Conservation (phyloP, 1,139 yeast genomes). For the Suhomyces yuchorum region DNA sequence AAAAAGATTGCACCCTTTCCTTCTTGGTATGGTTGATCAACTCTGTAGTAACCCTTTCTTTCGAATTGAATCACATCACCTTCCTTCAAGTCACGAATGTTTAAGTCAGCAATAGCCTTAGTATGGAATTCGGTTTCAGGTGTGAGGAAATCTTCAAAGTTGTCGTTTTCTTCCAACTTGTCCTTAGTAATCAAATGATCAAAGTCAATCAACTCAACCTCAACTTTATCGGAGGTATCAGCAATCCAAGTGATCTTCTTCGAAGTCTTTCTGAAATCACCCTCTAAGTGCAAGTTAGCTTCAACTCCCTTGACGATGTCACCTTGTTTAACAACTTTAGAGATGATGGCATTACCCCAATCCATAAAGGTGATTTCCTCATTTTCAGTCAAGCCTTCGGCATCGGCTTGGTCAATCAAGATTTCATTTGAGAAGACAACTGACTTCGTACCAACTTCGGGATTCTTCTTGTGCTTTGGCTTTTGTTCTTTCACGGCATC, state of each 20-base stretch:
- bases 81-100: constrained; percentile 70
- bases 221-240: constrained; percentile 67
- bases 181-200: constrained; percentile 96
- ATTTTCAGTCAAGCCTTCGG: constrained; percentile 63
- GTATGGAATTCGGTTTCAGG: constrained; percentile 85
- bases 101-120: constrained; percentile 77
- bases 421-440: constrained; percentile 67
- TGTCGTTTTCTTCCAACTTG: constrained; percentile 92
- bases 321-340: constrained; percentile 61
- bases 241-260: constrained; percentile 97
- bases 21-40: constrained; percentile 63
- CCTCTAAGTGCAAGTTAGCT: constrained; percentile 86
- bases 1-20: constrained; percentile 77
- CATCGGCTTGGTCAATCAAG: constrained; percentile 89
- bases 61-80: constrained; percentile 94
- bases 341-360: constrained; percentile 94
- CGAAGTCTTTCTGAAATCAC: constrained; percentile 96
- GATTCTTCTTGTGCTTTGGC: constrained; percentile 95
- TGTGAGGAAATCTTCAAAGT: constrained; percentile 90
- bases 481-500: constrained; percentile 64
- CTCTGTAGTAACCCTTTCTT: constrained; percentile 94
- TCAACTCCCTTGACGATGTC: constrained; percentile 63
- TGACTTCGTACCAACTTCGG: constrained; percentile 84
- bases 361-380: constrained; percentile 98
- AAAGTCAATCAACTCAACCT: constrained; percentile 84